Conservation (phyloP, 225 moss, liverwort and hornwort species). For the Asterella californica region DNA sequence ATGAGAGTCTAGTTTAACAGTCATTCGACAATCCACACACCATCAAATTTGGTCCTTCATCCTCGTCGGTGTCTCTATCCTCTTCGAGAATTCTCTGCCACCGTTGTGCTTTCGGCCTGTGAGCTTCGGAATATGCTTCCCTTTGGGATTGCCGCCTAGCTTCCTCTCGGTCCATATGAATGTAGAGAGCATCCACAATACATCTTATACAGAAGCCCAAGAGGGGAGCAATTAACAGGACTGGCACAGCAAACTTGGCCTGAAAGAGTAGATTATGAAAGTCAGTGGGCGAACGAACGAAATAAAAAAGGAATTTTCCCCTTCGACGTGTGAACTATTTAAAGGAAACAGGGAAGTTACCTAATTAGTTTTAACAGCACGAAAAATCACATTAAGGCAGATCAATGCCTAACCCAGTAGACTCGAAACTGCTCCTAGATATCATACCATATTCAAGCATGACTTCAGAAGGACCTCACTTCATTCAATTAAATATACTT, state of each 20-base stretch:
- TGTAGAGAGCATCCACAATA: conserved; percentile 67
- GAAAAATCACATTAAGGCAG: too few relatives aligned
- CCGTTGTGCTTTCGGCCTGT: conserved; percentile 68
- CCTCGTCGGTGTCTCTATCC: conserved; percentile 54
- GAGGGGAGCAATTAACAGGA: conserved; percentile 80
- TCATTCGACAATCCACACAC: neutral
- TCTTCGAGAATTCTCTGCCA: conserved; percentile 90
- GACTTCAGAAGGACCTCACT: too few relatives aligned
- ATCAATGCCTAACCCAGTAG: too few relatives aligned
- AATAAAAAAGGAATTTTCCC: too few relatives aligned
- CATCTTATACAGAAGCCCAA: conserved; percentile 90
- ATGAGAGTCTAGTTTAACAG: neutral
- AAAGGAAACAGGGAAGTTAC: too few relatives aligned
- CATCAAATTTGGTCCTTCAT: neutral
- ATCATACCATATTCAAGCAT: too few relatives aligned
- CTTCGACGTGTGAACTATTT: too few relatives aligned
- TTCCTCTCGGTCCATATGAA: conserved; percentile 57
- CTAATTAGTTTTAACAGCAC: too few relatives aligned
- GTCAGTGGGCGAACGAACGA: too few relatives aligned
- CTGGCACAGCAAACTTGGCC: conserved; percentile 70
- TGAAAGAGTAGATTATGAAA: conserved; percentile 7
- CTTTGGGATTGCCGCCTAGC: conserved; percentile 50
- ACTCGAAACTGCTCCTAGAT: too few relatives aligned
- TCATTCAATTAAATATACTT: too few relatives aligned
- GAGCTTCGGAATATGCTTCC: conserved; percentile 56